phyloP scores from a whole-genome alignment of 345 rosid species.

The Xanthoceras sorbifolium region DNA sequence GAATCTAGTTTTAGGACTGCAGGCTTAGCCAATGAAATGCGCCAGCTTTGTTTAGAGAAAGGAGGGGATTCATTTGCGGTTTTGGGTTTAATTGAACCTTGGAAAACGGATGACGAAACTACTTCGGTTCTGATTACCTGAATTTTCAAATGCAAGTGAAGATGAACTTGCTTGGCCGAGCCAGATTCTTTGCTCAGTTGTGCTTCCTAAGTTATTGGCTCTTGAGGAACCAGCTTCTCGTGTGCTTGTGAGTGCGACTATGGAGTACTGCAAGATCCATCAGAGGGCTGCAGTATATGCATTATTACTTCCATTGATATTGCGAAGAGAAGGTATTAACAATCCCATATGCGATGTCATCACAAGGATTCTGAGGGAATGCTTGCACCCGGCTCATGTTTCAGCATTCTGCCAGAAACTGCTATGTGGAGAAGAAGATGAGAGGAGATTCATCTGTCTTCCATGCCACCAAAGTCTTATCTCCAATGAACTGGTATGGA shows the following conservation, averaged over 20 bases:
- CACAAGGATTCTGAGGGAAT: conserved; percentile 61
- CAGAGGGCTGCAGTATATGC: conserved; percentile 67
- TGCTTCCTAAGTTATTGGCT: conserved; percentile 68
- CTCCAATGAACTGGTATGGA: conserved; percentile 63
- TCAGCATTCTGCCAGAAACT: conserved; percentile 72
- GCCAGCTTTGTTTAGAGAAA: conserved; percentile 46
- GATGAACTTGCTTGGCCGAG: conserved; percentile 67
- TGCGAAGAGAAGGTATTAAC: conserved; percentile 64
- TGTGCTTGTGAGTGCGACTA: conserved; percentile 48
- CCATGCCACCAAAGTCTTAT: conserved; percentile 59
- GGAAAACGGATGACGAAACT: conserved; percentile 70
- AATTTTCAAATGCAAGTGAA: conserved; percentile 41
- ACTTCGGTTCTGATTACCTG: conserved; percentile 57
- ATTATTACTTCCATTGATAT: conserved; percentile 50
- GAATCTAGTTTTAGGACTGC: conserved; percentile 48
- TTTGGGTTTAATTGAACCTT: conserved; percentile 67
- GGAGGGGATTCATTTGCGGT: conserved; percentile 39
- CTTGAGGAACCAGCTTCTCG: conserved; percentile 64
- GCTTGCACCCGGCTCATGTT: conserved; percentile 75
- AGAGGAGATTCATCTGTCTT: conserved; percentile 47
- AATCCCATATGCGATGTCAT: conserved; percentile 54
- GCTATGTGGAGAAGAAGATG: conserved; percentile 50
- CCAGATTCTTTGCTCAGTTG: conserved; percentile 57
- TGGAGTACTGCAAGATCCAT: conserved; percentile 69
- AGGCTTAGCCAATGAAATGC: conserved; percentile 51